Conservation (phyloP, 257 asterid species). For the Rhazya stricta region DNA sequence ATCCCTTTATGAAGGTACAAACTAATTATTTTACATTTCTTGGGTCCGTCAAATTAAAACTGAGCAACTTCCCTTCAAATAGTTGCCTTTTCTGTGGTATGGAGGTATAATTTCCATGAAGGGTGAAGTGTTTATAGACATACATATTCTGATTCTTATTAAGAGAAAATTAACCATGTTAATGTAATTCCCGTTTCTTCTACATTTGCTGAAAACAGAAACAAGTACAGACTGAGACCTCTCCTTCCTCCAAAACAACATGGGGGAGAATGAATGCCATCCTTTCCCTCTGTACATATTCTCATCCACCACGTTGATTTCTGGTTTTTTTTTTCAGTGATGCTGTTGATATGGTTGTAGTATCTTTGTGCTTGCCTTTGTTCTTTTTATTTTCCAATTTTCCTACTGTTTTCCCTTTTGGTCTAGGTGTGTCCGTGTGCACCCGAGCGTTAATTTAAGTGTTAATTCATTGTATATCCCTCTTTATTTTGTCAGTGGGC, state of each 20-base stretch:
- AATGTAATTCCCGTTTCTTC: neutral
- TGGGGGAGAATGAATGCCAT: neutral
- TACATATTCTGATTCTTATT: neutral
- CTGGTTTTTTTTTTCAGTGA: neutral
- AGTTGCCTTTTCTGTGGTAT: too few species aligned
- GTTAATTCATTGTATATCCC: neutral
- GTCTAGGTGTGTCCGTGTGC: neutral
- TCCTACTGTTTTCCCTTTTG: neutral
- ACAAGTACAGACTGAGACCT: neutral
- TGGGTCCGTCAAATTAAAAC: neutral
- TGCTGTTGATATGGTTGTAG: neutral
- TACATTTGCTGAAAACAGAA: neutral
- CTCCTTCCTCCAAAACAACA: neutral
- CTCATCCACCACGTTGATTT: neutral
- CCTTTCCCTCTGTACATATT: neutral
- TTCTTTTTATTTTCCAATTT: neutral
- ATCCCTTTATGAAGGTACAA: neutral
- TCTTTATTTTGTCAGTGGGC: neutral
- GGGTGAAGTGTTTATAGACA: neutral
- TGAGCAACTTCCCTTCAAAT: neutral
- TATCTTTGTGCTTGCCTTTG: neutral
- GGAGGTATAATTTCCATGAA: neutral
- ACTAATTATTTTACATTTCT: neutral
- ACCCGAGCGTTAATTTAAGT: neutral
- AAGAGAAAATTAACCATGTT: neutral